Base-by-base conservation (phyloP, 306 rosid species). In the Gillenia trifoliata region DNA sequence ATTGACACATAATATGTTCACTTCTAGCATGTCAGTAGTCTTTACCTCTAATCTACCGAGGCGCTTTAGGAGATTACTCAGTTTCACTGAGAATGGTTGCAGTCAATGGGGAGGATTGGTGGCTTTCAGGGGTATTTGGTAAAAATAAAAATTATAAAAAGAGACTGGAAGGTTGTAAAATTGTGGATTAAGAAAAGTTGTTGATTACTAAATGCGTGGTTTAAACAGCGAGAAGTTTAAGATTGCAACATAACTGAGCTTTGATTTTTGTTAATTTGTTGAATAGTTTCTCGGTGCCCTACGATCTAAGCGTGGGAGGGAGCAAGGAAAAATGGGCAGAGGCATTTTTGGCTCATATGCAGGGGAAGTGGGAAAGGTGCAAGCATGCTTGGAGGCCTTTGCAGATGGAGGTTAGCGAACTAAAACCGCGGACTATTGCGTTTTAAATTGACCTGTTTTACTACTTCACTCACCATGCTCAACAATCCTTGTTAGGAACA, bases 271-370 rank as follows among this genome's bases (percentile, higher is more conserved):
- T 55, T 31, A 50, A 71, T 55, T 85, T 83, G 65, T 47, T 73
- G 41, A 81, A 75, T 80, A 91, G 96, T 64, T 93, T 91, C 87
- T 36, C 98, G 2, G 93, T 89, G 84, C 98, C 98, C 33, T 93
- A 82, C 40, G 90, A 84, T 65, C 81, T 91, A 60, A 93, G 98
- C 93, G 72, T 78, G 74, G 74, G 88, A 77, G 98, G 89, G 84
- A 77, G 85, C 70, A 88, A 80, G 64, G 97, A 93, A 80, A 57
- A 83, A 70, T 91, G 98, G 98, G 97, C 89, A 26, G 82, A 79
- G 82, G 79, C 80, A 38, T 88, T 83, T 81, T 69, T 88, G 79
- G 83, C 80, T 79, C 84, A 77, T 34, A 86, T 91, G 90, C 83
- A 71, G 71, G 79, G 81, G 26, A 93, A 88, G 79, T 86, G 89